Conservation (phyloP, 495 filamentous ascomycete genomes). For the Schizothecium vesticola region DNA sequence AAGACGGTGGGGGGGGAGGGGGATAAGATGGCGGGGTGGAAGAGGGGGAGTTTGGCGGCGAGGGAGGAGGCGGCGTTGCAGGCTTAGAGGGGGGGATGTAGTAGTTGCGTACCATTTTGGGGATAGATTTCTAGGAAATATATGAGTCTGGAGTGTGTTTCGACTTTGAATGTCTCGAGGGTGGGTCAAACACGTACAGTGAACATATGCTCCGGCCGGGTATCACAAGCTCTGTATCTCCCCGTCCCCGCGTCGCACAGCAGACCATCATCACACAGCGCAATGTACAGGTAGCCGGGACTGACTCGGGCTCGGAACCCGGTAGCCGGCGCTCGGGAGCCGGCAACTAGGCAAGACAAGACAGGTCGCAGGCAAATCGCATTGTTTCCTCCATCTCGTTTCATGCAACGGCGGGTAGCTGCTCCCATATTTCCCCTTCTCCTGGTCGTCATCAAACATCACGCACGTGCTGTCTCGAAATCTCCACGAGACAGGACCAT, state of each 20-base stretch:
- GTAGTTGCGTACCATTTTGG: no score
- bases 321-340: neutral
- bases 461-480: neutral
- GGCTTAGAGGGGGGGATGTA: constrained; percentile 14
- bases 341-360: neutral
- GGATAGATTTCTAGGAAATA: no score
- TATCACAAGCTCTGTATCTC: neutral
- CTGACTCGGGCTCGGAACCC: neutral
- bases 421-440: neutral
- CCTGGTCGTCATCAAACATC: neutral
- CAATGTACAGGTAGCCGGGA: neutral
- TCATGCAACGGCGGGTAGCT: neutral
- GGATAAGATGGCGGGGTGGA: constrained; percentile 57
- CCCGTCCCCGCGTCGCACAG: neutral
- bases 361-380: neutral
- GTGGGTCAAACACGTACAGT: no score
- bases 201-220: neutral
- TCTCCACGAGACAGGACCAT: neutral
- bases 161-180: neutral
- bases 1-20: constrained; percentile 34
- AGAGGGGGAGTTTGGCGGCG: constrained; percentile 52
- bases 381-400: neutral
- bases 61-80: constrained; percentile 50
- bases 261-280: neutral
- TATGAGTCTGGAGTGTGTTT: neutral